Evolutionary conservation across 148 eudicot genomes (phyloP).

Genomic region (Salicornia ramosissima): DNA sequence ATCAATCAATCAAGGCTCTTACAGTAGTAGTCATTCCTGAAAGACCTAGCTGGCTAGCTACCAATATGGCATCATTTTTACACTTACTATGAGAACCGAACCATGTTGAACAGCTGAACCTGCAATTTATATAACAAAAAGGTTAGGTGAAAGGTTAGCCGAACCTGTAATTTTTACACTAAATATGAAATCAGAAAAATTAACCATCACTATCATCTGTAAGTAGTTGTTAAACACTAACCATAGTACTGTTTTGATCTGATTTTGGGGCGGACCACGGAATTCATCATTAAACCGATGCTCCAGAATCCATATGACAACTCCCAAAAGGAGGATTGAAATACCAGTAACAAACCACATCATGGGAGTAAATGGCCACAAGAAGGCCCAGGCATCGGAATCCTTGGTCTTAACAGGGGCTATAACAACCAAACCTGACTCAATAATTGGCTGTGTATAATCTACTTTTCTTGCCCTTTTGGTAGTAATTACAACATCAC

Average conservation of each 20-base stretch:
- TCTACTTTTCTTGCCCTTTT: slow-evolving; percentile 52
- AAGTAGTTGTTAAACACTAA: slow-evolving; percentile 25
- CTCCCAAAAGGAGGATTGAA: slow-evolving; percentile 50
- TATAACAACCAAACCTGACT: slow-evolving; percentile 66
- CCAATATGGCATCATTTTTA: background rate
- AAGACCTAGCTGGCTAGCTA: background rate
- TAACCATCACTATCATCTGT: too few relatives aligned
- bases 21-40: background rate
- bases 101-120: slow-evolving; percentile 80
- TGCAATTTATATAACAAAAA: too few relatives aligned
- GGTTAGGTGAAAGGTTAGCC: too few relatives aligned
- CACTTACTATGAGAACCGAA: slow-evolving; percentile 68
- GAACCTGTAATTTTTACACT: too few relatives aligned
- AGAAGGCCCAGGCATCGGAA: slow-evolving; percentile 62
- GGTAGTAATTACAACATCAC: slow-evolving; percentile 61
- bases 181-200: too few relatives aligned
- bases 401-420: slow-evolving; percentile 40
- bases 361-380: slow-evolving; percentile 48
- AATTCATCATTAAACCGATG: slow-evolving; percentile 66
- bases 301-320: slow-evolving; percentile 64
- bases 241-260: slow-evolving; percentile 54
- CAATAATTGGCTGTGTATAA: slow-evolving; percentile 61
- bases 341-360: slow-evolving; percentile 59
- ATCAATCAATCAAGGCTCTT: too few relatives aligned
- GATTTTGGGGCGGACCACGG: slow-evolving; percentile 64